Evolutionary conservation across 2,329 filamentous ascomycete species (phyloP).

Genomic region (Alternaria hordeiaustralica): DNA sequence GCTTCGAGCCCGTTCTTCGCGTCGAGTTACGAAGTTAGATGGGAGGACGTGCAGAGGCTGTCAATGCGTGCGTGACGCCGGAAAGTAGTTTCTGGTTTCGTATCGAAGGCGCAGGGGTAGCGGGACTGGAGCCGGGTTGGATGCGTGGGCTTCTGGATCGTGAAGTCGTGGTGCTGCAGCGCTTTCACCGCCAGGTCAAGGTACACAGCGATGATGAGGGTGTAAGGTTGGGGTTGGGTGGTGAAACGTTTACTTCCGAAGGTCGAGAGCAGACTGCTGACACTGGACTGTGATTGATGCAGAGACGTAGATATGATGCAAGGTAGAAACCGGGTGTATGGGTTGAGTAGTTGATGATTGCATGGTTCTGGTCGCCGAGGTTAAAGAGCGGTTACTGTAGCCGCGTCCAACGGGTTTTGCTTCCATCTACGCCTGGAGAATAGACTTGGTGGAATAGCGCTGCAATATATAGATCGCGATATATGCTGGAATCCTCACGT

Average conservation of each 20-base stretch:
- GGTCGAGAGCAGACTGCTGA: neutral
- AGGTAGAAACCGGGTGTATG: neutral
- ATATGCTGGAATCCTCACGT: accelerated
- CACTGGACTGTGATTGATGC: neutral
- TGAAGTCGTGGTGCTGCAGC: neutral
- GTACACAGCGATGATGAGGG: neutral
- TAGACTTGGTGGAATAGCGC: neutral
- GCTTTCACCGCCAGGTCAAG: neutral
- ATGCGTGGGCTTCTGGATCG: neutral
- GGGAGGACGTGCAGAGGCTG: neutral
- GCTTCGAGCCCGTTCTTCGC: neutral
- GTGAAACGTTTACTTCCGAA: neutral
- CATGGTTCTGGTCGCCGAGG: neutral
- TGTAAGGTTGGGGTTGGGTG: neutral
- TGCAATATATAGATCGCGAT: neutral
- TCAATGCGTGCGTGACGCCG: neutral
- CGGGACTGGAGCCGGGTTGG: neutral
- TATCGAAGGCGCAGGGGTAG: neutral
- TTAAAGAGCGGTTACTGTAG: neutral
- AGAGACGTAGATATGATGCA: neutral
- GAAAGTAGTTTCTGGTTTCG: neutral
- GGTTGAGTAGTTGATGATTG: neutral
- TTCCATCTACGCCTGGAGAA: neutral
- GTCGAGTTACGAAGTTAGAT: neutral
- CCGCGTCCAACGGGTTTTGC: neutral